A percentile compares a stretch with the other conserved stretches of the same genome.
These are phyloP conservation scores for Suhomyces chickasaworum DNA, from an alignment of 1,139 yeast genomes.

Conservation along the genomic window DNA sequence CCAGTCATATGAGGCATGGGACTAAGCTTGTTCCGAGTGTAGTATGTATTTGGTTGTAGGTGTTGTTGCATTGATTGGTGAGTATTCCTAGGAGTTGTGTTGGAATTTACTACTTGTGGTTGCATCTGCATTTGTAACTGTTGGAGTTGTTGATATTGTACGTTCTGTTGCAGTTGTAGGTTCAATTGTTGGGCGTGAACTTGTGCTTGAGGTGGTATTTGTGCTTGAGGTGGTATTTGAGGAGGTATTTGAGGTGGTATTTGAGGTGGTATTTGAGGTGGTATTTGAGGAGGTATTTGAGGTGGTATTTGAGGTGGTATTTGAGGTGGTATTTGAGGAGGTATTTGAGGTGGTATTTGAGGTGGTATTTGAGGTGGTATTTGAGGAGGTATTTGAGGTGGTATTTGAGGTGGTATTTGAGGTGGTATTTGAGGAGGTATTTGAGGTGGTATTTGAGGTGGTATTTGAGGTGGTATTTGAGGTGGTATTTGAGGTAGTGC, in stretches of 20 bases:
- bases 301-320: no score
- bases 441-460: no score
- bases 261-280: no score
- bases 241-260: no score
- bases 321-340: no score
- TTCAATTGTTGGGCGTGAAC: constrained; percentile 10
- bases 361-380: no score
- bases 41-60: constrained; percentile 12
- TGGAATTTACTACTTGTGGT: constrained; percentile 14
- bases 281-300: no score
- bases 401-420: no score
- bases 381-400: no score
- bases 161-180: constrained; percentile 4
- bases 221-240: no score
- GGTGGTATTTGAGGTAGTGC: neutral
- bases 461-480: neutral
- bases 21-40: constrained; percentile 11
- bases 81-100: constrained; percentile 12
- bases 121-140: constrained; percentile 19
- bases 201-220: neutral
- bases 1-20: constrained; percentile 8
- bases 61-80: constrained; percentile 13
- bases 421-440: no score
- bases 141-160: constrained; percentile 18
- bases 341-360: no score